Conservation (phyloP, 2,329 filamentous ascomycete species). For the Trichoderma guizhouense region DNA sequence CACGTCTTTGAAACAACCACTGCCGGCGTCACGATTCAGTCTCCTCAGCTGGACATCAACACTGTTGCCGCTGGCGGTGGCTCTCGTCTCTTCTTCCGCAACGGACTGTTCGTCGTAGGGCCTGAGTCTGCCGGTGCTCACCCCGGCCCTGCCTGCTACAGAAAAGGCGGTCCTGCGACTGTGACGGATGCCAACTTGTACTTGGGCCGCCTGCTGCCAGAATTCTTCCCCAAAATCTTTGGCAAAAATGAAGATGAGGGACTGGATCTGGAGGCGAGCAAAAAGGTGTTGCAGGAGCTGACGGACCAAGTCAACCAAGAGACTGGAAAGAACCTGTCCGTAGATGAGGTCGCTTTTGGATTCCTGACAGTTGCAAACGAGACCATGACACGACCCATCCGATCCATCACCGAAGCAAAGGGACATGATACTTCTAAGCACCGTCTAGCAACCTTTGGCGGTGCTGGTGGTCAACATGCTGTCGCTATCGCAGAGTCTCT, state of each 20-base stretch:
- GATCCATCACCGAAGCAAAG: constrained; percentile 86
- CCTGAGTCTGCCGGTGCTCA: constrained; percentile 87
- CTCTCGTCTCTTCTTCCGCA: constrained; percentile 79
- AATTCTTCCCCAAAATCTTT: constrained; percentile 95
- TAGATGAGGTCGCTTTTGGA: constrained; percentile 84
- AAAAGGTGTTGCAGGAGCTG: constrained; percentile 70
- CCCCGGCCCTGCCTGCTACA: constrained; percentile 85
- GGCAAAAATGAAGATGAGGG: constrained; percentile 82
- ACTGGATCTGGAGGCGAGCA: constrained; percentile 72
- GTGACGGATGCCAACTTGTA: constrained; percentile 93
- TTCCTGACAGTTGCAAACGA: constrained; percentile 90
- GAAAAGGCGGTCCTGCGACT: constrained; percentile 82
- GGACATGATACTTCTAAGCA: constrained; percentile 89
- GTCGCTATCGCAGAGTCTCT: constrained; percentile 85
- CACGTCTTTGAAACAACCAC: constrained; percentile 94
- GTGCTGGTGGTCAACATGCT: constrained; percentile 86
- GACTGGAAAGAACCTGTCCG: constrained; percentile 64
- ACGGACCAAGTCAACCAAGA: constrained; percentile 76
- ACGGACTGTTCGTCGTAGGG: constrained; percentile 85
- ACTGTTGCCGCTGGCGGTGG: constrained; percentile 90
- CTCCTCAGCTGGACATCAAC: constrained; percentile 89
- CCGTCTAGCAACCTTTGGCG: constrained; percentile 86
- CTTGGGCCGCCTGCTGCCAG: constrained; percentile 77
- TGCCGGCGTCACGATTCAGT: constrained; percentile 90
- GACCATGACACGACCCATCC: constrained; percentile 85